phyloP scores from a whole-genome alignment of 2,329 filamentous ascomycete species.

The Diaporthe australafricana region DNA sequence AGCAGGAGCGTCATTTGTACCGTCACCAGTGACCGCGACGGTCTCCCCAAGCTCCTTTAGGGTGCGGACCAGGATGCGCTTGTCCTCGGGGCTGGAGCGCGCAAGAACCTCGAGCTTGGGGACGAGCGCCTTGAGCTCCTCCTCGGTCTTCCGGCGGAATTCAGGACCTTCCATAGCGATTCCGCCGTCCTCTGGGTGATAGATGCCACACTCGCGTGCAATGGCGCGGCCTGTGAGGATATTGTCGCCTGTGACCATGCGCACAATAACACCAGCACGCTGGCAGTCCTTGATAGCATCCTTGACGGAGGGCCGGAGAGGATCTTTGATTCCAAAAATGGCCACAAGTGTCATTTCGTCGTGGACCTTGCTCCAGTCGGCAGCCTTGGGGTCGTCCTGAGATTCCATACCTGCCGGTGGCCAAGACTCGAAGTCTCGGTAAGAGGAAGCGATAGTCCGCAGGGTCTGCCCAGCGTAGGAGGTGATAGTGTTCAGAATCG shows the following conservation, averaged over 20 bases:
- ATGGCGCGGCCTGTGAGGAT: conserved; percentile 73
- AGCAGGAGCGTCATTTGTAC: conserved; percentile 33
- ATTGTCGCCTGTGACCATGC: conserved; percentile 81
- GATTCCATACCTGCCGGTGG: conserved; percentile 73
- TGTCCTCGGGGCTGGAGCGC: conserved; percentile 32
- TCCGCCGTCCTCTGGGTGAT: conserved; percentile 32
- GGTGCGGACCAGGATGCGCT: conserved; percentile 32
- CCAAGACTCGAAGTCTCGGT: conserved; percentile 79
- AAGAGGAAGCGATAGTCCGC: conserved; percentile 80
- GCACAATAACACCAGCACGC: conserved; percentile 76
- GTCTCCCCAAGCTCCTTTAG: conserved; percentile 31
- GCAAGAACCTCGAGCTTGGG: conserved; percentile 31
- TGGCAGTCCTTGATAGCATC: conserved; percentile 76
- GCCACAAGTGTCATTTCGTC: conserved; percentile 79
- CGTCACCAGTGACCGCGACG: conserved; percentile 30
- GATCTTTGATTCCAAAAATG: conserved; percentile 81
- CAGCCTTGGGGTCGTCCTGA: conserved; percentile 71
- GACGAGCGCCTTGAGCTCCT: conserved; percentile 32
- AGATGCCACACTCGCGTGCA: conserved; percentile 68
- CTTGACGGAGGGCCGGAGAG: conserved; percentile 74
- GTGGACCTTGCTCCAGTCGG: conserved; percentile 72
- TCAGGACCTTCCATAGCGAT: conserved; percentile 36
- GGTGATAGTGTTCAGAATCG: conserved; percentile 66
- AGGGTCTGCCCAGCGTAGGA: conserved; percentile 75
- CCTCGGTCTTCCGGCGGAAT: conserved; percentile 22